These are phyloP conservation scores for Eucalyptus virginea DNA, from an alignment of 345 rosid species.

Conservation along the genomic window DNA sequence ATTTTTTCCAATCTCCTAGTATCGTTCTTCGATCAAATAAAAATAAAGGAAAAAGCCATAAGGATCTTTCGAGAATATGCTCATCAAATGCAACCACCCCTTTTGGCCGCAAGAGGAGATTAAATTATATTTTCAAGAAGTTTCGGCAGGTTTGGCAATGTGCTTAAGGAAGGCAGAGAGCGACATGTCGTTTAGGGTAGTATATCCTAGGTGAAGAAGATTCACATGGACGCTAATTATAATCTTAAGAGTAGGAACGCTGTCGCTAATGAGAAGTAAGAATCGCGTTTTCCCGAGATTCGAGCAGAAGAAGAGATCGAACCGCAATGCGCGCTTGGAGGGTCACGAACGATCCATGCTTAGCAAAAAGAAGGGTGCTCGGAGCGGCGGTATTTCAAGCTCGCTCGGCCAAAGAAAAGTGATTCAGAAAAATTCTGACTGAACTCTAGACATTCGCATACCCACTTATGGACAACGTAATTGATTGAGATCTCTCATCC, in stretches of 20 bases:
- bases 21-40: not conserved
- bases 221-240: not conserved
- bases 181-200: not conserved
- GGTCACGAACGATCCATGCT: accelerated
- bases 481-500: too few species aligned
- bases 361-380: not conserved
- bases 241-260: not conserved
- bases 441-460: not conserved
- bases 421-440: too few species aligned
- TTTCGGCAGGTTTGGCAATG: not conserved
- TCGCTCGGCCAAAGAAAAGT: not conserved
- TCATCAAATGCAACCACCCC: not conserved
- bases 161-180: not conserved
- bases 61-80: not conserved
- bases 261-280: not conserved
- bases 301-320: not conserved
- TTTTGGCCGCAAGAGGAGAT: not conserved
- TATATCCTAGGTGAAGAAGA: not conserved
- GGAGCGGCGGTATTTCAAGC: not conserved
- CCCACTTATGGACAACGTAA: accelerated
- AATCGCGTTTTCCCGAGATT: not conserved
- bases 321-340: not conserved
- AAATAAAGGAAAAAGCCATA: not conserved
- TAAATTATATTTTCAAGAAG: not conserved
- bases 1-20: not conserved